phyloP scores from a whole-genome alignment of 148 eudicot species.

The Suaeda aralocaspica region DNA sequence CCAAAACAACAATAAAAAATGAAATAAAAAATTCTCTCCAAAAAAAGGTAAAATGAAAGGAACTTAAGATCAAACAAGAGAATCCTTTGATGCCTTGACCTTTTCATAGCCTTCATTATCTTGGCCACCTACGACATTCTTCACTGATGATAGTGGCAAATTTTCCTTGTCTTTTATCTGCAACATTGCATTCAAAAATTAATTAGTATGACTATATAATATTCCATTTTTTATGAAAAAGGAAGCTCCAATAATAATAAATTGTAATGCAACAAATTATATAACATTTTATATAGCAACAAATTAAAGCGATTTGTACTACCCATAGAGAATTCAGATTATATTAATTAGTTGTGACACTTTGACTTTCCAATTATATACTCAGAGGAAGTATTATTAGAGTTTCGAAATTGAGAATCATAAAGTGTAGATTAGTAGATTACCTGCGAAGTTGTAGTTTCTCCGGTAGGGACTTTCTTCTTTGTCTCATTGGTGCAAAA shows the following conservation, averaged over 20 bases:
- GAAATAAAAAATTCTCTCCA: not conserved
- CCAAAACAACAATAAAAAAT: not conserved
- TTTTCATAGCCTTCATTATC: slow-evolving; percentile 48
- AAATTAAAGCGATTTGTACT: too few species aligned
- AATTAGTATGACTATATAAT: not conserved
- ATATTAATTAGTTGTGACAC: too few species aligned
- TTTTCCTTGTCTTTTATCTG: slow-evolving; percentile 56
- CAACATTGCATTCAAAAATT: slow-evolving; percentile 13
- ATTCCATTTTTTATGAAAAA: not conserved
- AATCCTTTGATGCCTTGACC: slow-evolving; percentile 46
- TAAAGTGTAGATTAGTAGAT: too few species aligned
- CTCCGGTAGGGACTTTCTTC: slow-evolving; percentile 35
- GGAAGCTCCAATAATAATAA: too few species aligned
- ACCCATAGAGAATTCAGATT: too few species aligned
- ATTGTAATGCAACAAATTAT: too few species aligned
- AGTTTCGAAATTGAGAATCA: too few species aligned
- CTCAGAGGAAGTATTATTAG: too few species aligned
- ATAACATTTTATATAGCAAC: too few species aligned
- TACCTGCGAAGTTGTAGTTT: slow-evolving; percentile 50
- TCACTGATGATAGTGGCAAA: slow-evolving; percentile 38
- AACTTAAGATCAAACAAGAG: slow-evolving; percentile 35
- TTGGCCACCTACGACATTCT: slow-evolving; percentile 32
- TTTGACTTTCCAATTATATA: too few species aligned
- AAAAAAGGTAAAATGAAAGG: not conserved
- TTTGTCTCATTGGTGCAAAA: slow-evolving; percentile 69